Evolutionary conservation across 139 green algal genomes (phyloP).

Genomic region (Pseudopediastrum boryanum): DNA sequence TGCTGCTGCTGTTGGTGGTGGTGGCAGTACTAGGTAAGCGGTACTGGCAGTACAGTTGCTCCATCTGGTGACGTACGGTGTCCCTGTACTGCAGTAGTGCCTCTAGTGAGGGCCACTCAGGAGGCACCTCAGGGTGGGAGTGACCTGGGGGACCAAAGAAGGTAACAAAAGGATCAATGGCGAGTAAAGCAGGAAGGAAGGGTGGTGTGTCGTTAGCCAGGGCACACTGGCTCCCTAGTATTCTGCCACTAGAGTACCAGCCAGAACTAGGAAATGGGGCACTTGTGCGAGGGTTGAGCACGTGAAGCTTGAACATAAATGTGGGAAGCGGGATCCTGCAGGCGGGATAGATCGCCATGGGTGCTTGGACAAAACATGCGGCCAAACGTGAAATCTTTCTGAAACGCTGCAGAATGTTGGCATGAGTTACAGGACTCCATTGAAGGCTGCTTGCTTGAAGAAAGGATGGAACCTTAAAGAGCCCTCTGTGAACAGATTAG

Average conservation of each 20-base stretch:
- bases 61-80: conserved; percentile 1
- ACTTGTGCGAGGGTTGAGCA: no score
- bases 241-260: neutral
- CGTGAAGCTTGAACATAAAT: no score
- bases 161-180: neutral
- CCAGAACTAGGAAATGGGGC: neutral
- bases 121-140: conserved; percentile 1
- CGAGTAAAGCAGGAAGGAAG: neutral
- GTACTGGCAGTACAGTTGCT: neutral
- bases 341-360: no score
- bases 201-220: neutral
- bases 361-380: no score
- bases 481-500: no score
- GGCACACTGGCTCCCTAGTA: neutral
- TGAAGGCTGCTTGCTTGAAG: no score
- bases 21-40: neutral
- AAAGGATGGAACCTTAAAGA: no score
- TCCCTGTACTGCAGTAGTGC: conserved; percentile 29
- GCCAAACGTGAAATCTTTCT: no score
- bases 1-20: conserved; percentile 2
- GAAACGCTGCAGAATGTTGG: no score
- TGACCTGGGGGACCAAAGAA: conserved; percentile 12
- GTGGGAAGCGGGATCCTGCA: no score
- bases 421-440: no score
- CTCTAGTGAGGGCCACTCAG: conserved; percentile 6